These are phyloP conservation scores for Lentinula detonsa DNA, from an alignment of 768 basidiomycete genomes.

Conservation along the genomic window DNA sequence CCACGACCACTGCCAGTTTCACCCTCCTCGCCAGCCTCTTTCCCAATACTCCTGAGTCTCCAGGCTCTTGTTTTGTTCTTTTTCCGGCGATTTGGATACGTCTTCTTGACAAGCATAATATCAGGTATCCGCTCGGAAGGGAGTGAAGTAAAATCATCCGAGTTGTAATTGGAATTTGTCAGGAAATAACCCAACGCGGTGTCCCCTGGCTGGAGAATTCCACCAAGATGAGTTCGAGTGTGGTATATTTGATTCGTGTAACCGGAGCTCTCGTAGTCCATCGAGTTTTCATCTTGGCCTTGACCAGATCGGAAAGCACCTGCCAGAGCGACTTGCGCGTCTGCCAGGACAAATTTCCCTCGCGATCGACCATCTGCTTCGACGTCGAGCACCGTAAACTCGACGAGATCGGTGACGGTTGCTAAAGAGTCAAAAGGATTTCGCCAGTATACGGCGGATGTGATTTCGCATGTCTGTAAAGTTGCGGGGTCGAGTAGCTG, in stretches of 20 bases:
- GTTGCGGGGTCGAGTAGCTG: slow-evolving; percentile 89
- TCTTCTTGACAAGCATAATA: slow-evolving; percentile 90
- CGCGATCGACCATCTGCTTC: slow-evolving; percentile 60
- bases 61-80: slow-evolving; percentile 82
- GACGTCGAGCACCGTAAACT: slow-evolving; percentile 93
- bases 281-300: slow-evolving; percentile 41
- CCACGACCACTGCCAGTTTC: slow-evolving; percentile 74
- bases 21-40: slow-evolving; percentile 84
- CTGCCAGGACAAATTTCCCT: slow-evolving; percentile 68
- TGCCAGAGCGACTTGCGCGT: slow-evolving; percentile 85
- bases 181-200: slow-evolving; percentile 89
- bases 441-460: slow-evolving; percentile 84
- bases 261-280: slow-evolving; percentile 59
- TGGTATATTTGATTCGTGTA: slow-evolving; percentile 79
- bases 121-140: slow-evolving; percentile 72
- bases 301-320: slow-evolving; percentile 64
- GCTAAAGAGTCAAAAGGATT: slow-evolving; percentile 82
- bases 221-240: slow-evolving; percentile 95
- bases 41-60: slow-evolving; percentile 89
- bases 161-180: slow-evolving; percentile 89
- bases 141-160: slow-evolving; percentile 72
- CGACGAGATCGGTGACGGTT: slow-evolving; percentile 76
- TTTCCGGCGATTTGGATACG: slow-evolving; percentile 90
- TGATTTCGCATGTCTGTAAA: slow-evolving; percentile 76
- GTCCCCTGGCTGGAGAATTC: slow-evolving; percentile 89